Percentiles rank a stretch among this genome's conserved stretches.
Evolutionary conservation across 2,329 filamentous ascomycete genomes (phyloP).

Genomic region (Diaporthe citrichinensis): DNA sequence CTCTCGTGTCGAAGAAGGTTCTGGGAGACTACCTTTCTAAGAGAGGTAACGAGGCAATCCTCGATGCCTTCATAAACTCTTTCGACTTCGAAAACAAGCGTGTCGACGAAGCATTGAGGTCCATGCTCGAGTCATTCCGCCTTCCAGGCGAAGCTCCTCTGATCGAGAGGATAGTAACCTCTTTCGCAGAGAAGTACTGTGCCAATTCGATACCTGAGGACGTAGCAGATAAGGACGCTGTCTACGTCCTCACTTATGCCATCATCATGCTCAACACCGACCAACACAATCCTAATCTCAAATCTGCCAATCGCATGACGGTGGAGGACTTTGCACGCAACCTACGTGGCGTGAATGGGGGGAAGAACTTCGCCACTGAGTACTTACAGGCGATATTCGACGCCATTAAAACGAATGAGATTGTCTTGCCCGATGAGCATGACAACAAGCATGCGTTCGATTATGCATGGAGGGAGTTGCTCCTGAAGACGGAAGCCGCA

Average conservation of each 20-base stretch:
- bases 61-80: conserved; percentile 86
- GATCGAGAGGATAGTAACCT: conserved; percentile 92
- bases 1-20: conserved; percentile 88
- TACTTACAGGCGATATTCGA: conserved; percentile 91
- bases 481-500: conserved; percentile 85
- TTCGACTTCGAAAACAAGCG: conserved; percentile 91
- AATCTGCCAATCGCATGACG: conserved; percentile 84
- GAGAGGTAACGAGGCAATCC: conserved; percentile 85
- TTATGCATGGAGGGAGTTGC: conserved; percentile 95
- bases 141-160: conserved; percentile 92
- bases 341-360: conserved; percentile 89
- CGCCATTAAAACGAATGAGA: conserved; percentile 92
- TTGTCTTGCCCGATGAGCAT: conserved; percentile 96
- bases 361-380: conserved; percentile 85
- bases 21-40: conserved; percentile 96
- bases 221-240: conserved; percentile 87
- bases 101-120: conserved; percentile 89
- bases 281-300: conserved; percentile 94
- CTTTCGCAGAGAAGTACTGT: conserved; percentile 90
- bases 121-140: conserved; percentile 92
- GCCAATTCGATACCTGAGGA: conserved; percentile 77
- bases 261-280: conserved; percentile 99
- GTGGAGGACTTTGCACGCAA: conserved; percentile 87
- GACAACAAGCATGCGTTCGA: conserved; percentile 97
- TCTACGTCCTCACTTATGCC: conserved; percentile 93